Percentiles rank a stretch among this genome's conserved stretches.
phyloP scores from a whole-genome alignment of 176 grass and related monocot species.

The Raddia guianensis region DNA sequence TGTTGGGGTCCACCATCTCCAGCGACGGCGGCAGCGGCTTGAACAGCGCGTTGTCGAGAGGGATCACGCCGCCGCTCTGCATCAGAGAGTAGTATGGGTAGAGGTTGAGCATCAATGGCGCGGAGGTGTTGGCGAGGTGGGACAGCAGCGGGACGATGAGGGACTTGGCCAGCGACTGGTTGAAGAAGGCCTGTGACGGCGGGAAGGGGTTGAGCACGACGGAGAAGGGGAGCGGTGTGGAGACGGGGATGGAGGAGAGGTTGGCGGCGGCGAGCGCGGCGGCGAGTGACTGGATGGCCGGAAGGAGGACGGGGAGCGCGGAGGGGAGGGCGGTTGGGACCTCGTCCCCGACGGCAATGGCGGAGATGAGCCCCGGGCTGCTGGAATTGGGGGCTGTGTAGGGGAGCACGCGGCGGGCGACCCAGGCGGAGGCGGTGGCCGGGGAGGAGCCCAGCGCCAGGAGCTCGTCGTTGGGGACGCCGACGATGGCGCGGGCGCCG shows the following conservation, averaged over 20 bases:
- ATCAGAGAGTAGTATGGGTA: constrained; percentile 96
- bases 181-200: constrained; percentile 94
- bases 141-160: constrained; percentile 72
- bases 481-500: constrained; percentile 66
- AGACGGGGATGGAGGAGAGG: constrained; percentile 81
- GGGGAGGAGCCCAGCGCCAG: constrained; percentile 85
- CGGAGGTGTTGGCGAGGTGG: constrained; percentile 74
- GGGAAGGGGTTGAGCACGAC: constrained; percentile 83
- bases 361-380: constrained; percentile 48
- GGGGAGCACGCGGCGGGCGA: constrained; percentile 64
- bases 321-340: constrained; percentile 71
- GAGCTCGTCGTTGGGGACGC: constrained; percentile 90
- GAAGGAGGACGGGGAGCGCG: constrained; percentile 75
- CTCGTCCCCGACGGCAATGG: constrained; percentile 82
- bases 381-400: constrained; percentile 49
- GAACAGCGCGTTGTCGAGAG: constrained; percentile 89
- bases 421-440: constrained; percentile 65
- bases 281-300: constrained; percentile 68
- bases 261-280: constrained; percentile 68
- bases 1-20: constrained; percentile 96
- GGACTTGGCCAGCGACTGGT: constrained; percentile 63
- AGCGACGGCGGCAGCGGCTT: constrained; percentile 70
- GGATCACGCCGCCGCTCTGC: constrained; percentile 75
- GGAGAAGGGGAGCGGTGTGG: constrained; percentile 91
- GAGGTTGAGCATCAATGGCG: constrained; percentile 92